Conservation (phyloP, 768 basidiomycete genomes). For the Podaxis rugospora region DNA sequence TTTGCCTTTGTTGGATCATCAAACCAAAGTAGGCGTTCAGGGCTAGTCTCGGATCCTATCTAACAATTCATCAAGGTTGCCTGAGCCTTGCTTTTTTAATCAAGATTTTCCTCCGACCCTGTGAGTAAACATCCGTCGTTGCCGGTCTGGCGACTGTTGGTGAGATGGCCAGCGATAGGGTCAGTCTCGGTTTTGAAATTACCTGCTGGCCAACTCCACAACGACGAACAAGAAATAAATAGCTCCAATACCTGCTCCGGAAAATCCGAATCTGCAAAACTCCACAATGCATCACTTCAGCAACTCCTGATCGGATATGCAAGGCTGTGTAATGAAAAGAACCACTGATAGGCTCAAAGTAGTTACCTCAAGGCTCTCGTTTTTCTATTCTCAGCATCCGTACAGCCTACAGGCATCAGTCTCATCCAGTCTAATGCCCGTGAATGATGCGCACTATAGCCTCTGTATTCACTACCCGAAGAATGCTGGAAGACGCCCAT, state of each 20-base stretch:
- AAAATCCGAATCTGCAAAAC: not conserved
- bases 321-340: not conserved
- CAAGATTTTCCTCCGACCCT: slow-evolving; percentile 1
- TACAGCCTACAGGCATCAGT: not conserved
- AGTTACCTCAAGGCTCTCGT: not conserved
- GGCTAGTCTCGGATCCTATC: slow-evolving; percentile 1
- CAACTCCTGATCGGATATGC: not conserved
- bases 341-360: not conserved
- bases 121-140: slow-evolving; percentile 1
- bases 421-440: not conserved
- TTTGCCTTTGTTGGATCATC: too few relatives aligned
- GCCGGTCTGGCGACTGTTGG: not conserved
- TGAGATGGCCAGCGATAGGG: not conserved
- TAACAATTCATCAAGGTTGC: not conserved
- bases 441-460: not conserved
- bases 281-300: not conserved
- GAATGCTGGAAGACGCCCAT: not conserved
- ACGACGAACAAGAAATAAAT: not conserved
- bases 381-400: not conserved
- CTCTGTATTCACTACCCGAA: not conserved
- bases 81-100: not conserved
- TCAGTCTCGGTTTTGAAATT: not conserved
- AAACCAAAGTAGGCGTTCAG: too few relatives aligned
- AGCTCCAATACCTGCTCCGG: too few relatives aligned
- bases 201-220: not conserved